Evolutionary conservation across 257 asterid genomes (phyloP).

Genomic region (Nyctanthes arbortristis): DNA sequence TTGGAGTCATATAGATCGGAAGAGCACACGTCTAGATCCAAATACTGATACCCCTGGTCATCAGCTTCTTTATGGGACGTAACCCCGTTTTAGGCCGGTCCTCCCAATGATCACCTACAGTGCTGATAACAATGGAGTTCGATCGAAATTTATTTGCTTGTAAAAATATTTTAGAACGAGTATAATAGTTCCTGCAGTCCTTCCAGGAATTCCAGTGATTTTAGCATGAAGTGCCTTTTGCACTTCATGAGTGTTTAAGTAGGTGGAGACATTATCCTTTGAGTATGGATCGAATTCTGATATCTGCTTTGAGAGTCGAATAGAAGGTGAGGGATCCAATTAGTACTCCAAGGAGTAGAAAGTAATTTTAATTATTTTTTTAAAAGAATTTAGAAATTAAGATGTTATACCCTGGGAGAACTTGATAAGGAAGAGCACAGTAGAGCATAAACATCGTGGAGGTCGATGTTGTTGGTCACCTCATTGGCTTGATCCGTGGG

Average conservation of each 20-base stretch:
- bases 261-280: slow-evolving; percentile 26
- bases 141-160: background rate
- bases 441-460: slow-evolving; percentile 53
- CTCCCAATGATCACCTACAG: slow-evolving; percentile 23
- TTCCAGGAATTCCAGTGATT: slow-evolving; percentile 37
- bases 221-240: slow-evolving; percentile 60
- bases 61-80: slow-evolving; percentile 50
- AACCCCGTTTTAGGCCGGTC: slow-evolving; percentile 46
- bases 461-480: slow-evolving; percentile 25
- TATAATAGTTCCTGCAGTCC: slow-evolving; percentile 45
- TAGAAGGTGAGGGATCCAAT: background rate
- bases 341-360: slow-evolving; percentile 29
- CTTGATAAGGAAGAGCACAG: slow-evolving; percentile 39
- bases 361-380: too few relatives aligned
- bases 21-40: slow-evolving; percentile 49
- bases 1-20: background rate
- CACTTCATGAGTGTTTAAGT: slow-evolving; percentile 47
- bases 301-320: slow-evolving; percentile 20
- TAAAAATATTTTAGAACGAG: background rate
- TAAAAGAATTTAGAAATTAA: background rate
- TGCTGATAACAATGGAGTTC: slow-evolving; percentile 14
- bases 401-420: slow-evolving; percentile 33
- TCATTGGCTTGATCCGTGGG: slow-evolving; percentile 16
- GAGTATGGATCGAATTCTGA: slow-evolving; percentile 65
- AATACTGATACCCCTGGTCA: slow-evolving; percentile 48